Evolutionary conservation across 805 yeast genomes (phyloP), one percentile per base, ranked within the genome.

Genomic region (Myxozyma kluyveri): DNA sequence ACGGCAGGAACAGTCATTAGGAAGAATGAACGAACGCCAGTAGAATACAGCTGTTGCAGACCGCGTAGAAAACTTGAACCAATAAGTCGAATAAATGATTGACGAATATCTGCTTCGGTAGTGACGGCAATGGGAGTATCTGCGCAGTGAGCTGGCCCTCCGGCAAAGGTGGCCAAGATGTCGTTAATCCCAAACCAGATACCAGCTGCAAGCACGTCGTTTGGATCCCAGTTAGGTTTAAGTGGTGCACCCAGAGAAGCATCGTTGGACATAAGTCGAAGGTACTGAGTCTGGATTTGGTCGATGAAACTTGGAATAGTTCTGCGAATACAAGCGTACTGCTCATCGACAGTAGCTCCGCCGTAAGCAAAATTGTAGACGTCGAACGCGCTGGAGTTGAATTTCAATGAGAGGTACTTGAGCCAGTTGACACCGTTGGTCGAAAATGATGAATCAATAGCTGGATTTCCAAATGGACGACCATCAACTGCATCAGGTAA

Each of bases 151-250:
- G 55, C 41, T 3, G 5, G 14, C 23, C 18, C 26, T n/a, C n/a
- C 19, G 3, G 6, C 3, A 44, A 32, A 45, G 1, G 48, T 22
- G 22, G n/a, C 19, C 2, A 37, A 10, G 4, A 43, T 45, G 37
- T 52, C 57, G 50, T 52, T 52, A 32, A 52, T 52, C 2, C 57
- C 57, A 42, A 52, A 52, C 57, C 57, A 52, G 12, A 43, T 26
- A 14, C 33, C 33, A 5, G 42, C 47, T 1, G 39, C 44, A 18
- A 42, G 40, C 2, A 50, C 33, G 33, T 41, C 44, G 3, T 17
- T 39, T 3, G 47, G 47, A 14, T 22, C 17, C 47, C 50, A 50
- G 18, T 36, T 29, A 9, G 33, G 33, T 14, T 29, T 29, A 14
- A 29, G 12, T 14, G 33, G 33, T 14, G 14, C 12, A 14, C 33